Evolutionary conservation across 2,329 filamentous ascomycete genomes (phyloP), one percentile per base, ranked within the genome.

Genomic region (Paramyrothecium roridum): DNA sequence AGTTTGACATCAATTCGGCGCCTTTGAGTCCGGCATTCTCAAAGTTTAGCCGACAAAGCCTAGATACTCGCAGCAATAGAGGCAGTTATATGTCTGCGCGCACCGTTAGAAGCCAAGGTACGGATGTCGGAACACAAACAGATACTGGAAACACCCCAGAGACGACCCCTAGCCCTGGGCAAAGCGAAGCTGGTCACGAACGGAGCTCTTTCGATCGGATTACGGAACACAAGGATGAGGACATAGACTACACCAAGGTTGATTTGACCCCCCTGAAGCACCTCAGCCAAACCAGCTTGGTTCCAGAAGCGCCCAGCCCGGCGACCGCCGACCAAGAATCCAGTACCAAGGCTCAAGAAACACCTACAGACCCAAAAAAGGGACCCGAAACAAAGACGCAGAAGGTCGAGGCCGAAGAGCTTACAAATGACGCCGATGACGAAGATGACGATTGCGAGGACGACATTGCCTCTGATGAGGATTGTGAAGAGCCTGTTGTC

Each of bases 1-100:
- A 89, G 62, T 96, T 97, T 69, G 90, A 93, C 66, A 95, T 90
- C 71, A 86, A 86, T 61, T 89, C 91, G 3, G 85, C 81, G 52
- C 88, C 90, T 1, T 84, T 84, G 11, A 96, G 91, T 69, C 91
- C 92, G 1, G 75, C 86, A n/a, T 82, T 79, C 55, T 75, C 76
- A 52, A 80, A 76, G 56, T 80, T 80, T 58, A 72, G 86, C 76
- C 70, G 89, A 57, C 85, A 84, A 66, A 96, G 90, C 72, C 75
- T 86, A 21, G 89, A 92, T 59, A 89, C 87, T 6, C 73, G 80
- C 54, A 89, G 85, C 66, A 85, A 88, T 63, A 80, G 88, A 53
- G 87, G 84, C 60, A 96, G 91, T 70, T 91, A 84, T 61, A 90
- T 91, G 76, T 87, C 88, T 2, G 82, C 82, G 19, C 86, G 81